Evolutionary conservation across 768 basidiomycete genomes (phyloP), one percentile per base, ranked within the genome.

Genomic region (Tulasnella sp.): DNA sequence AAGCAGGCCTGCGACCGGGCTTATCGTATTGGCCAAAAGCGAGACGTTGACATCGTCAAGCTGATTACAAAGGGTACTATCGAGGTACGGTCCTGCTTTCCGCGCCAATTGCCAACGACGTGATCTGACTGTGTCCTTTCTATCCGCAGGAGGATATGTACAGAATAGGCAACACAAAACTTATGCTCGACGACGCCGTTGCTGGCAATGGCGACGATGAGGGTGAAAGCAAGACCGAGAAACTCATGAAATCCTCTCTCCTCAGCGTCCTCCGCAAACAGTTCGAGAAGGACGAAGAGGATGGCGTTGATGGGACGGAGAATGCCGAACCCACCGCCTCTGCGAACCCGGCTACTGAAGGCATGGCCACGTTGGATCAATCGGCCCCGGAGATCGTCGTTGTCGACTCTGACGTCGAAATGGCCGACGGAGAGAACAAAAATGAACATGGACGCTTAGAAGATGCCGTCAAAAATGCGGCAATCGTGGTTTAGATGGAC

Each of bases 1-100:
- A 91, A 93, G 80, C 98, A 99, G 86, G 98, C 98, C 0, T 96
- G 97, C 80, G 98, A 99, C 85, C 92, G 98, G 44, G 96, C 96
- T 36, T 99, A 98, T 85, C 93, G 98, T 38, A 98, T 99, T 81
- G 97, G 96, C 34, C 96, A 98, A 85, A 95, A 94, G 84, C 91
- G 92, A 75, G 92, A 97, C 81, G 97, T 99, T 14, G 95, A 97
- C 42, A 95, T 99, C 9, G 91, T 98, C 83, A 98, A 97, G 84
- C 88, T 99, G 16, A 95, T 99, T 82, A 93, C 95, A 1, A 92
- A 90, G 80, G 94, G 92, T 3, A 96, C 95, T 1, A 97, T 98
- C 80, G 97, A 98, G 81, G 86, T 71, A 40, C 58, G 38, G n/a
- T 77, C 44, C 44, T 52, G 4, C 24, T 24, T 52, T n/a, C n/a